phyloP scores from a whole-genome alignment of 805 yeast species.

The Starmerella vaccinii region DNA sequence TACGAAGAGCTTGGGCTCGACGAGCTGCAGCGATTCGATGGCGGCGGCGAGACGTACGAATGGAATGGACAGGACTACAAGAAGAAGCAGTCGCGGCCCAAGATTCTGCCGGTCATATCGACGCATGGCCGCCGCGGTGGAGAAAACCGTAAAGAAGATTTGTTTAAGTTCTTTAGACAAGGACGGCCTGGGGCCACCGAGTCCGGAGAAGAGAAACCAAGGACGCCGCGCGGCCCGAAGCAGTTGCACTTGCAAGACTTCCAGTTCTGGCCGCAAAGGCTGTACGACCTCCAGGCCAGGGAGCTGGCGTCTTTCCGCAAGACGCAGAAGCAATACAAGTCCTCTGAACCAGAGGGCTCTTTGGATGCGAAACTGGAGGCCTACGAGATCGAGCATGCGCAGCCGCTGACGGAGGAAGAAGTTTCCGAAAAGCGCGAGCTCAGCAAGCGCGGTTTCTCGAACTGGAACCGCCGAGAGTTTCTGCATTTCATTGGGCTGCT shows the following conservation, averaged over 20 bases:
- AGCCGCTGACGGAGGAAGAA: constrained; percentile 67
- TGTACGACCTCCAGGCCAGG: constrained; percentile 65
- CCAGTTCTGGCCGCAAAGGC: constrained; percentile 75
- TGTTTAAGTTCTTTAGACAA: constrained; percentile 20
- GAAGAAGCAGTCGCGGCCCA: constrained; percentile 32
- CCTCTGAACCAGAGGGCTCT: constrained; percentile 31
- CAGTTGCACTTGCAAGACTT: constrained; percentile 77
- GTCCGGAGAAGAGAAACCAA: constrained; percentile 23
- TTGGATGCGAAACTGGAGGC: constrained; percentile 46
- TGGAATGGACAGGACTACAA: constrained; percentile 92
- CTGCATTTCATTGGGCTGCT: constrained; percentile 63
- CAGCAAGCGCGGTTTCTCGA: constrained; percentile 56
- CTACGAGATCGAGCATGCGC: constrained; percentile 61
- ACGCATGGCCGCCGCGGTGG: constrained; percentile 24
- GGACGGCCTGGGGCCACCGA: constrained; percentile 11
- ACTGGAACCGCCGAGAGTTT: constrained; percentile 85
- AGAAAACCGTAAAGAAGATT: constrained; percentile 19
- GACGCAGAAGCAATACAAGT: constrained; percentile 49
- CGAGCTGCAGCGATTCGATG: constrained; percentile 83
- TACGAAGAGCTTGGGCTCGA: constrained; percentile 82
- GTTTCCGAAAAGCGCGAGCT: constrained; percentile 57
- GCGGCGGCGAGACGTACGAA: constrained; percentile 75
- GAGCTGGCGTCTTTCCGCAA: constrained; percentile 72
- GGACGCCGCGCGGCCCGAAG: constrained; percentile 75
- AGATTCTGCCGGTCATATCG: constrained; percentile 28